Percentiles rank a stretch among this genome's conserved stretches.
These are phyloP conservation scores for Petrea volubilis DNA, from an alignment of 257 asterid species.

Conservation along the genomic window DNA sequence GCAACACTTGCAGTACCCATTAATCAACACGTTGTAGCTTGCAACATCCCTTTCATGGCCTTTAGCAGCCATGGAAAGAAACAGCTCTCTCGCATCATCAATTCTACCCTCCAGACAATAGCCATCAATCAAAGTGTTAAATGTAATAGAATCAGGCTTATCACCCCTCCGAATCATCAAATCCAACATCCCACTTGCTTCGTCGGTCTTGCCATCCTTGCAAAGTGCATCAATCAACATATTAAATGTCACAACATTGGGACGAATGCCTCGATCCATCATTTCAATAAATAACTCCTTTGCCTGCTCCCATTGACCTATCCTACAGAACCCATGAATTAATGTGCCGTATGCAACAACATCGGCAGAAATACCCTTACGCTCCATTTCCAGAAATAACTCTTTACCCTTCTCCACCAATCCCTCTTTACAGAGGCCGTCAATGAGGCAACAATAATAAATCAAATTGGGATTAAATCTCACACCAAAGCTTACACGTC, in stretches of 20 bases:
- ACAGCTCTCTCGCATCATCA: constrained; percentile 53
- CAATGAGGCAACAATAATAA: constrained; percentile 56
- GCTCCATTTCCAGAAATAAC: constrained; percentile 61
- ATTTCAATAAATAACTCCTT: constrained; percentile 49
- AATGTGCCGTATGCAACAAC: constrained; percentile 51
- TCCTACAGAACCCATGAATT: constrained; percentile 57
- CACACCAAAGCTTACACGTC: constrained; percentile 32
- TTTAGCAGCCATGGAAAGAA: constrained; percentile 52
- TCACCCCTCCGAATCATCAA: constrained; percentile 67
- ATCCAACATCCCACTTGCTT: constrained; percentile 58
- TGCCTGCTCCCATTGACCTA: constrained; percentile 58
- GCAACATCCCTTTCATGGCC: constrained; percentile 42
- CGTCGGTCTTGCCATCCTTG: constrained; percentile 58
- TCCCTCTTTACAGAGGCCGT: constrained; percentile 69
- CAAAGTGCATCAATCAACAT: constrained; percentile 57
- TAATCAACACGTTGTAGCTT: constrained; percentile 59
- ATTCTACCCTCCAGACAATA: constrained; percentile 54
- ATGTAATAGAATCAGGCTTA: constrained; percentile 54
- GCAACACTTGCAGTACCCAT: constrained; percentile 60
- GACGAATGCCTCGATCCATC: constrained; percentile 72
- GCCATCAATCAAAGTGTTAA: constrained; percentile 63
- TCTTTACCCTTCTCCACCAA: constrained; percentile 49
- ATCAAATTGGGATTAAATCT: constrained; percentile 49
- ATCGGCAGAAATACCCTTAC: constrained; percentile 50
- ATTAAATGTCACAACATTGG: constrained; percentile 57